phyloP scores from a whole-genome alignment of 129 eudicot genomes.

The Logfia minima region DNA sequence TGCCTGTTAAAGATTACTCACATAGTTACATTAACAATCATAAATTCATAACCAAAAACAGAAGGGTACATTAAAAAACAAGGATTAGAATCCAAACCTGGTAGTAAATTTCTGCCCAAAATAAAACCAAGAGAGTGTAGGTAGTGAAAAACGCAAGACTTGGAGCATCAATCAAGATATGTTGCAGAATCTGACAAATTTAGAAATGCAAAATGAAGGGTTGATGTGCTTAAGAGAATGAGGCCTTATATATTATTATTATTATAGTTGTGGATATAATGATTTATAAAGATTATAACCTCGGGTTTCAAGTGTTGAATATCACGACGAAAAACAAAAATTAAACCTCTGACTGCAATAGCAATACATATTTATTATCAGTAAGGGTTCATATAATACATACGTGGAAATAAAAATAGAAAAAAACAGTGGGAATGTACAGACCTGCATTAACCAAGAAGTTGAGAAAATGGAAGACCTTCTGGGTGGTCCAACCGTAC shows the following conservation, averaged over 20 bases:
- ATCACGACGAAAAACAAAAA: constrained; percentile 76
- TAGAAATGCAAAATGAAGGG: background rate
- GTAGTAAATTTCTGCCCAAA: constrained; percentile 96
- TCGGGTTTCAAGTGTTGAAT: constrained; percentile 61
- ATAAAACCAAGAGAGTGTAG: constrained; percentile 76
- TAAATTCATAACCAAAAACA: background rate
- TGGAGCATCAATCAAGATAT: constrained; percentile 83
- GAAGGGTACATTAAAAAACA: background rate
- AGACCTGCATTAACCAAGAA: constrained; percentile 89
- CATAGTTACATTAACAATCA: background rate
- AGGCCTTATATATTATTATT: background rate
- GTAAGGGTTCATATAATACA: background rate
- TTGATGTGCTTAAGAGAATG: background rate
- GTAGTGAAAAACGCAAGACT: constrained; percentile 94
- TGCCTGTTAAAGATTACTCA: constrained; percentile 48
- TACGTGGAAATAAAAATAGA: background rate
- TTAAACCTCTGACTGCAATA: constrained; percentile 62
- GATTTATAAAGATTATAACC: constrained; percentile 37
- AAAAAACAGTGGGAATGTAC: constrained; percentile 16
- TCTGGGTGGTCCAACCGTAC: constrained; percentile 98
- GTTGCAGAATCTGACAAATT: constrained; percentile 51
- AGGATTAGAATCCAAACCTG: constrained; percentile 50
- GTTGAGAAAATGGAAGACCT: constrained; percentile 90
- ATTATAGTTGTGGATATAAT: too few species aligned
- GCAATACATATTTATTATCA: constrained; percentile 4